Percentiles rank a stretch among this genome's conserved stretches.
Conservation (phyloP, 2,329 filamentous ascomycete species). For the Nectriaceae sp. region DNA sequence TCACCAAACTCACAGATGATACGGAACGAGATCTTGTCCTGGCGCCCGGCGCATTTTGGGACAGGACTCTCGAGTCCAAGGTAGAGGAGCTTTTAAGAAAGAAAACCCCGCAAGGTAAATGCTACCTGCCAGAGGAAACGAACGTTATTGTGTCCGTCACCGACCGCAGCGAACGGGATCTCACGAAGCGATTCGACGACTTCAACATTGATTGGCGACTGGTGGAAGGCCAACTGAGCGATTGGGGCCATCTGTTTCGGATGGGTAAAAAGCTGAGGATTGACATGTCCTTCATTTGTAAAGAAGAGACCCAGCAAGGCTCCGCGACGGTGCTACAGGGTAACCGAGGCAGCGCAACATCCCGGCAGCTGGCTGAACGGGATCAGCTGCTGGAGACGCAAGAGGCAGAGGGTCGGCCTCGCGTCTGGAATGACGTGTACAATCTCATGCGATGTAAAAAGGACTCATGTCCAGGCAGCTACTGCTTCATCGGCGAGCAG, state of each 20-base stretch:
- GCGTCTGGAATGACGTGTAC: conserved; percentile 14
- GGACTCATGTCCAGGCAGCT: conserved; percentile 4
- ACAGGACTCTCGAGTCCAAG: conserved; percentile 4
- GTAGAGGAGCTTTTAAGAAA: conserved; percentile 4
- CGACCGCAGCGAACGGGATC: conserved; percentile 11
- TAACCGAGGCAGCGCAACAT: conserved; percentile 9
- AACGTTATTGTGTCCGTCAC: conserved; percentile 9
- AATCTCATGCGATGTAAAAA: conserved; percentile 12
- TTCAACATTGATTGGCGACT: conserved; percentile 10
- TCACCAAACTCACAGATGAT: conserved; percentile 9
- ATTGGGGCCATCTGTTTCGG: conserved; percentile 10
- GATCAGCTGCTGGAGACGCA: conserved; percentile 9
- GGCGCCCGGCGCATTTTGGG: conserved; percentile 12
- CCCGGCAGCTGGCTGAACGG: conserved; percentile 2
- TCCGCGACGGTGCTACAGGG: conserved; percentile 3
- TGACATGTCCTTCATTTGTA: conserved; percentile 12
- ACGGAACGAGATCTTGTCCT: conserved; percentile 8
- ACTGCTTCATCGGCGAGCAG: conserved; percentile 9
- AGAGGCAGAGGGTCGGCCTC: conserved; percentile 8
- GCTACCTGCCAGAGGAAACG: conserved; percentile 6
- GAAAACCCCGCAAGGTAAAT: conserved; percentile 3
- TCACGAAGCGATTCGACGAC: conserved; percentile 9
- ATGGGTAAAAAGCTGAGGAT: conserved; percentile 13
- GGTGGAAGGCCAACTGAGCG: conserved; percentile 8
- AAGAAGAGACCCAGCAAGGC: conserved; percentile 4